phyloP scores from a whole-genome alignment of 225 moss, liverwort and hornwort species.

The Pleurozium schreberi region DNA sequence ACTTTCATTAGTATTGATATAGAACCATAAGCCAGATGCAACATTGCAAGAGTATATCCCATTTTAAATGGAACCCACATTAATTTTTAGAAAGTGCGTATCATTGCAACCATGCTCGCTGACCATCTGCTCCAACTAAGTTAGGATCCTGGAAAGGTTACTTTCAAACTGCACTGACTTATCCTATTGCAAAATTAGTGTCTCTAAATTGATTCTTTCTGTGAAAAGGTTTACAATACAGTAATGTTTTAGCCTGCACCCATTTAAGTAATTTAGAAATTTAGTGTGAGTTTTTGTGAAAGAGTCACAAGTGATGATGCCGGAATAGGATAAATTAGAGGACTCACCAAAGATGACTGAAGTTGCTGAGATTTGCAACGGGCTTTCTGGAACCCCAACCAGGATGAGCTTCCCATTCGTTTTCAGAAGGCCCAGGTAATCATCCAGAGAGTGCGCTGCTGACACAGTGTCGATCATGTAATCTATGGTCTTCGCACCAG shows the following conservation, averaged over 20 bases:
- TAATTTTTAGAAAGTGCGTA: neutral
- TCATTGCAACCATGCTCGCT: neutral
- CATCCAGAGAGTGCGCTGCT: conserved; percentile 26
- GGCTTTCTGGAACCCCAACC: conserved; percentile 22
- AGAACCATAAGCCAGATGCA: neutral
- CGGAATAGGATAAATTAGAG: neutral
- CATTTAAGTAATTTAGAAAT: neutral
- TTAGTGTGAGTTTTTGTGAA: neutral
- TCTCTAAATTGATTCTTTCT: neutral
- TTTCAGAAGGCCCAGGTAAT: conserved; percentile 28
- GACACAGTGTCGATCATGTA: conserved; percentile 45
- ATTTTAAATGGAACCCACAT: neutral
- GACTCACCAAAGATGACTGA: conserved; percentile 18
- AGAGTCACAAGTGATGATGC: too few species aligned
- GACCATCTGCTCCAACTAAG: neutral
- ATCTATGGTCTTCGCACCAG: neutral
- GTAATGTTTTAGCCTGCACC: neutral
- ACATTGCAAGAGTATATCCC: neutral
- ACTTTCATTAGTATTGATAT: neutral
- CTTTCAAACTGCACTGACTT: neutral
- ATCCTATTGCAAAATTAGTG: neutral
- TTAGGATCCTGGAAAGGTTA: neutral
- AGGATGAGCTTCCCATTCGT: conserved; percentile 40
- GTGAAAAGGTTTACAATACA: neutral
- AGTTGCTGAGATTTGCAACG: conserved; percentile 20